Conservation (phyloP, 2,329 filamentous ascomycete species). For the Grosmannia penicillata region DNA sequence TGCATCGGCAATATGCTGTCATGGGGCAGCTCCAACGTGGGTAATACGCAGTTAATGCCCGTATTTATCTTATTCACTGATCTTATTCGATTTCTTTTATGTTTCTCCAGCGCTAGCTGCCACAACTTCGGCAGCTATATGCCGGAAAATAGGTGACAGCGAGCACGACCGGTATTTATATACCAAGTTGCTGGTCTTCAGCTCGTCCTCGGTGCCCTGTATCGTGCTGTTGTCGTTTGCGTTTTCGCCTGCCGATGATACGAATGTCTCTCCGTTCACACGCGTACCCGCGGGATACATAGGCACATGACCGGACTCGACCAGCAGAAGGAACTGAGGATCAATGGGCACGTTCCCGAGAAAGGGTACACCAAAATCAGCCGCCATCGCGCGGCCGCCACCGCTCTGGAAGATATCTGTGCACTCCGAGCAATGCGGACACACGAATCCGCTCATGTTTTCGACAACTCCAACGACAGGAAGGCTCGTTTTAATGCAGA, state of each 20-base stretch:
- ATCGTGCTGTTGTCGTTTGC: too few relatives aligned
- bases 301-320: slow-evolving; percentile 58
- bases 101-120: slow-evolving; percentile 4
- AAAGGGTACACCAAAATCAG: slow-evolving; percentile 72
- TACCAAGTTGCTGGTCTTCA: slow-evolving; percentile 30
- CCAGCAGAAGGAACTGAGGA: slow-evolving; percentile 73
- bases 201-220: too few relatives aligned
- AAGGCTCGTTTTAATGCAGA: slow-evolving; percentile 73
- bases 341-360: slow-evolving; percentile 83
- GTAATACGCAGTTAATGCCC: too few relatives aligned
- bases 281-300: slow-evolving; percentile 55
- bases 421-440: slow-evolving; percentile 65
- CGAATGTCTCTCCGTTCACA: slow-evolving; percentile 41
- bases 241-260: slow-evolving; percentile 11
- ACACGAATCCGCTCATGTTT: slow-evolving; percentile 93
- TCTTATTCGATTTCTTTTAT: neutral
- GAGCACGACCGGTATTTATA: slow-evolving; percentile 63
- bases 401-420: slow-evolving; percentile 89
- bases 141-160: slow-evolving; percentile 51
- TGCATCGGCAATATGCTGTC: too few relatives aligned
- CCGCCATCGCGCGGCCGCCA: slow-evolving; percentile 77
- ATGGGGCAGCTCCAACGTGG: too few relatives aligned
- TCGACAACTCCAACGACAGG: slow-evolving; percentile 79
- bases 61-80: neutral
- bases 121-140: slow-evolving; percentile 42